A percentile compares a stretch with the other conserved stretches of the same genome.
phyloP scores from a whole-genome alignment of 139 green algal species.

The Eudorina sp. region DNA sequence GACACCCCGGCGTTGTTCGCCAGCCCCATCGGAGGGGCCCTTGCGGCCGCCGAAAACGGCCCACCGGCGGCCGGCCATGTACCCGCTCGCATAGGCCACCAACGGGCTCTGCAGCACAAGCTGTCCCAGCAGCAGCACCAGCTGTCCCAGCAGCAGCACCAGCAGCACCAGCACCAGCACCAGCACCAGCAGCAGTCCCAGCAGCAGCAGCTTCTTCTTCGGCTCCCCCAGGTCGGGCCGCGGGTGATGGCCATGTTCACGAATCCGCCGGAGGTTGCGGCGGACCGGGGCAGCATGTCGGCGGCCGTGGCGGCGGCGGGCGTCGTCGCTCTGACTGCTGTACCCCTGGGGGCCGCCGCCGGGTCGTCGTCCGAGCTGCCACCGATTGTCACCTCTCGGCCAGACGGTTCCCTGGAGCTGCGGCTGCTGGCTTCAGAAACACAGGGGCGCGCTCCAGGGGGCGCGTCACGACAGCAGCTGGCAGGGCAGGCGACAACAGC shows the following conservation, averaged over 20 bases:
- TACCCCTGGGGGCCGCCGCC: neutral
- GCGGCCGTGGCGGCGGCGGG: neutral
- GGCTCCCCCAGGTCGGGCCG: no score
- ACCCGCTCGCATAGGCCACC: neutral
- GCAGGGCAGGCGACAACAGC: no score
- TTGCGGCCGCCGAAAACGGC: no score
- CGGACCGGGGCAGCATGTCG: neutral
- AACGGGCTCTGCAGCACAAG: neutral
- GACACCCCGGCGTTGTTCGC: no score
- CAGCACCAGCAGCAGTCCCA: neutral
- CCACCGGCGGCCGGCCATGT: no score
- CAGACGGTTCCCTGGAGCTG: neutral
- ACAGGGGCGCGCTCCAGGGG: no score
- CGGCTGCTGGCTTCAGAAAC: neutral
- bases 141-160: neutral
- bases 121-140: conserved; percentile 1
- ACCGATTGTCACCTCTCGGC: neutral
- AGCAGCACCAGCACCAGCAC: neutral
- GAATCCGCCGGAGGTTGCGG: neutral
- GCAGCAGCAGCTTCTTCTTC: neutral
- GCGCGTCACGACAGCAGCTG: no score
- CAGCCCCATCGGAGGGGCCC: no score
- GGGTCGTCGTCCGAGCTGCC: neutral
- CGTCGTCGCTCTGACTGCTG: neutral
- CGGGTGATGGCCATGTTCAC: neutral